Evolutionary conservation across 2,329 filamentous ascomycete genomes (phyloP), one percentile per base, ranked within the genome.

Genomic region (Dothistroma pini): DNA sequence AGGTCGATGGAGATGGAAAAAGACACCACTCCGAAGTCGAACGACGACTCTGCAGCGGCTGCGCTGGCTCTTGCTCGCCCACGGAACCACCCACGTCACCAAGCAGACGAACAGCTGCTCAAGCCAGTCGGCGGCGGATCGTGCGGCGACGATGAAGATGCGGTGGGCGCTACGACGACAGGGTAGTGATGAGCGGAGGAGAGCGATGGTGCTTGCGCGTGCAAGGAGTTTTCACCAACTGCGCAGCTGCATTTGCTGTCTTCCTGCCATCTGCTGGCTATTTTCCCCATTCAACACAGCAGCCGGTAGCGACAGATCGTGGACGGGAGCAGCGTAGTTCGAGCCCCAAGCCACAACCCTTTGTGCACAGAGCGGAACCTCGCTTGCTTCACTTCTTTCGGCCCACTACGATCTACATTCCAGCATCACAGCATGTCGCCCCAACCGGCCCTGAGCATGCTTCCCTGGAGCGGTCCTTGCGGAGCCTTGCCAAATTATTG

Each of bases 1-100:
- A 29, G 48, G 48, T 32, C 11, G 48, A 31, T 51, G 48, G 48
- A 2, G 25, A 51, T 51, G 22, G 21, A 29, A 51, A 5, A 6
- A 6, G 48, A 4, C 41, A 44, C 14, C 35, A 38, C 41, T n/a
- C 41, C 41, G 16, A 19, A 19, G 41, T 4, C n/a, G 41, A 44
- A 44, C 41, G 41, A 44, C 14, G 41, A 44, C 41, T 19, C 41
- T 32, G 48, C 22, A 25, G 48, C 21, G 25, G 48, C 25, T 29
- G 48, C 48, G 29, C 48, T 25, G 48, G 19, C 14, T 16, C 5
- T 14, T 8, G 38, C 48, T 51, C 21, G 12, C 19, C 21, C 19
- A 29, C 48, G 48, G 48, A 11, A 51, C 41, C 48, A 51, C 48
- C 48, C 48, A 51, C 48, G 48, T 51, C 48, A 51, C 48, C 48